Evolutionary conservation across 2,329 filamentous ascomycete species (phyloP).

Genomic region (Rhexocercosporidium sp.): DNA sequence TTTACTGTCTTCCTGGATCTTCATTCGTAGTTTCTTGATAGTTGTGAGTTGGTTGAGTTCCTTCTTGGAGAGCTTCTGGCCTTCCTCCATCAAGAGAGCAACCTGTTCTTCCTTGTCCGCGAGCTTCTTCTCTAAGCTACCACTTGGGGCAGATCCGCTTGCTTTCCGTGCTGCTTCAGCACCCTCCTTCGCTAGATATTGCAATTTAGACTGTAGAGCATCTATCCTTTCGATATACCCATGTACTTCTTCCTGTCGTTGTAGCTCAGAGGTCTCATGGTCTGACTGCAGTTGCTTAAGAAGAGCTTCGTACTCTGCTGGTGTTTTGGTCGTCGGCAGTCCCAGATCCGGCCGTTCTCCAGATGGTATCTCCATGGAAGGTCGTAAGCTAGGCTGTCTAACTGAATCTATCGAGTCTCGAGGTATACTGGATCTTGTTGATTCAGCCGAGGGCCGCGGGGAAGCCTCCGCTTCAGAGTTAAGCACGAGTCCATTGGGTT

Average conservation of each 20-base stretch:
- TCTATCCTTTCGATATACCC: conserved; percentile 89
- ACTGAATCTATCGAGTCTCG: conserved; percentile 34
- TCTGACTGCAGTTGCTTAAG: conserved; percentile 45
- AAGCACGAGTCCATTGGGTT: conserved; percentile 22
- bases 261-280: conserved; percentile 39
- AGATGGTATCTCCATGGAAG: conserved; percentile 40
- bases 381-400: conserved; percentile 31
- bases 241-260: conserved; percentile 82
- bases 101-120: conserved; percentile 92
- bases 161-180: conserved; percentile 75
- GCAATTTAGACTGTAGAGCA: conserved; percentile 86
- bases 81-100: conserved; percentile 88
- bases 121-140: conserved; percentile 76
- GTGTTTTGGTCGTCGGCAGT: conserved; percentile 20
- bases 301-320: conserved; percentile 47
- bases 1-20: conserved; percentile 69
- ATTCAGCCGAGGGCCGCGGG: conserved; percentile 39
- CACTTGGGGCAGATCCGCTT: conserved; percentile 63
- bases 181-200: conserved; percentile 83
- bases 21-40: conserved; percentile 79
- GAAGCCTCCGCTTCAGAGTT: conserved; percentile 29
- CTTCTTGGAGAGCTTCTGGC: conserved; percentile 82
- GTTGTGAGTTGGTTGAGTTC: conserved; percentile 84
- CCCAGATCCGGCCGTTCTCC: conserved; percentile 17
- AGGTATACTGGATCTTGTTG: conserved; percentile 34